Evolutionary conservation across 371 early-diverging fungal species (phyloP), one percentile per base, ranked within the genome.

Genomic region (Funneliformis caledonium): DNA sequence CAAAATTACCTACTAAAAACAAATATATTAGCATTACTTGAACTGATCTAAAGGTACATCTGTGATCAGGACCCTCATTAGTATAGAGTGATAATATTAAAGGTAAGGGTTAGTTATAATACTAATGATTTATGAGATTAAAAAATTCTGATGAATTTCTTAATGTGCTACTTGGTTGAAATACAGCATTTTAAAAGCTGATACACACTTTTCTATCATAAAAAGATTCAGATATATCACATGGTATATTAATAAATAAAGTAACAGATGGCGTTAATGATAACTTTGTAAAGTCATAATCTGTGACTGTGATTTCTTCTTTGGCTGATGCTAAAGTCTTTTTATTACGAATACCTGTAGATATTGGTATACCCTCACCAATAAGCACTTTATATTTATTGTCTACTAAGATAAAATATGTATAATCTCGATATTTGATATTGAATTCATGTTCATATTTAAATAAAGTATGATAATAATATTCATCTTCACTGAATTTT

Each of bases 361-460:
- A 42, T 42, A 43, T 19, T n/a, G 69, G 7, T 19, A 69, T n/a
- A 0, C 1, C 2, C 19, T 68, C 19, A 19, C 45, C 69, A 43
- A 68, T 68, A n/a, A 45, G 45, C 8, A 68, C 43, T 68, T 68
- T 68, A 43, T 68, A n/a, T 43, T 68, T 68, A 68, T 68, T n/a
- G 43, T 68, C 69, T 45, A 45, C 69, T 14, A 11, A 68, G 42
- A 68, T 68, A 11, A 68, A n/a, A 16, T 9, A 42, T 37, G 43
- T 45, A 43, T 43, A 19, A 42, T 68, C 43, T 68, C 9, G 16
- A 68, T 43, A 68, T 68, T 68, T 68, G 10, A 43, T 42, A 37
- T 31, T 19, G 16, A 68, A 68, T 42, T 68, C 19, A 19, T n/a
- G 8, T 19, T 37, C 19, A n/a, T 68, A 43, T 68, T 45, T 68